Evolutionary conservation across 2,329 filamentous ascomycete species (phyloP), one percentile per base, ranked within the genome.

Genomic region (Westerdykella sp.): DNA sequence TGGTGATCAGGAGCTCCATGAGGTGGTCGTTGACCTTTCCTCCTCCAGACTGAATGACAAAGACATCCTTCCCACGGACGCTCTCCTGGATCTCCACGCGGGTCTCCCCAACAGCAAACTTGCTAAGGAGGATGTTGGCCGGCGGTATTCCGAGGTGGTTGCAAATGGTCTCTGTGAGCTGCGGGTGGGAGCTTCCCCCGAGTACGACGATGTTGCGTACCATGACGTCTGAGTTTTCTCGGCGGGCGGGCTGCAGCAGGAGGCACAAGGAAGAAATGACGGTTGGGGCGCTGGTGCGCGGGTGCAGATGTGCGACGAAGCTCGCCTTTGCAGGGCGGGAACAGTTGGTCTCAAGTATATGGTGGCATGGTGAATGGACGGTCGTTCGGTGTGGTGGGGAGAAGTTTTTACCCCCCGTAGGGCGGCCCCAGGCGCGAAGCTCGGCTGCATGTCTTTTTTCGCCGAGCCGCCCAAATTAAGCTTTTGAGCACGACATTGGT

Each of bases 61-160:
- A 98, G 66, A 96, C 93, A 80, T 98, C 93, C 69, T 98, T 98
- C 57, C 87, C 93, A 57, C 93, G 85, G 40, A 98, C 93, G 12
- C 89, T 95, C 69, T 98, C 93, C 67, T 90, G 80, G 62, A 98
- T 95, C 70, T 97, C 93, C 50, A 95, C 91, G 43, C 91, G 83
- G 55, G 87, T 95, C 73, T 97, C 93, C 55, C 93, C 93, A 41
- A 93, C 88, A 25, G 89, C 87, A 73, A 98, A 98, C 72, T 96
- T 96, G 63, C 77, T 80, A 39, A 97, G 81, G 48, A 90, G 81
- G 55, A 91, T 85, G 62, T 89, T 84, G 56, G 88, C 87, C 15
- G 81, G 76, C n/a, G 88, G 84, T 42, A 98, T 82, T 56, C 90
- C 87, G 47, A 98, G 83, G 55, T 88, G 84, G 58, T 85, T 85